Evolutionary conservation across 1,139 yeast species (phyloP).

Genomic region (Lodderomyces beijingensis): DNA sequence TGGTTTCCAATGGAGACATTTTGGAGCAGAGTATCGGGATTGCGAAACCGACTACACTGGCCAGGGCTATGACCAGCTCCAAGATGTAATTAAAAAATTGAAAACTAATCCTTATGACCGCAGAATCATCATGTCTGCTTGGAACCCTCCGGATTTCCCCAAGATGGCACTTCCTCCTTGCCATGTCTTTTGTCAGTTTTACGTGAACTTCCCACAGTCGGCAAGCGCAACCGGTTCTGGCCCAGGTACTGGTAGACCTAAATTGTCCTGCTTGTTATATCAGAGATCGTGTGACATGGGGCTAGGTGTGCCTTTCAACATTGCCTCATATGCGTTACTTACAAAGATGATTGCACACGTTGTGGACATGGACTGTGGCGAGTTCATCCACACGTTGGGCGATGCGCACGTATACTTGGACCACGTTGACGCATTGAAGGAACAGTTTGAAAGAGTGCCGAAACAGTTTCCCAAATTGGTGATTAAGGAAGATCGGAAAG

Average conservation of each 20-base stretch:
- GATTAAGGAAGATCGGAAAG: constrained; percentile 53
- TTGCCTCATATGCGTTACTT: constrained; percentile 90
- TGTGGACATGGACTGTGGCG: constrained; percentile 92
- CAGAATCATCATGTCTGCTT: constrained; percentile 89
- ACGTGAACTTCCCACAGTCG: constrained; percentile 66
- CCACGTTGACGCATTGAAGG: constrained; percentile 84
- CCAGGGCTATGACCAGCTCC: constrained; percentile 86
- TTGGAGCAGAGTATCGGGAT: constrained; percentile 85
- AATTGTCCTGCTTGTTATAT: constrained; percentile 80
- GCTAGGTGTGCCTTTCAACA: constrained; percentile 95
- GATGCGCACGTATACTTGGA: constrained; percentile 94
- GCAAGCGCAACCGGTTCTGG: constrained; percentile 14
- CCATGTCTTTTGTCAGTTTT: constrained; percentile 93
- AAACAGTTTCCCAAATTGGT: constrained; percentile 71
- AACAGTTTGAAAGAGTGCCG: constrained; percentile 74
- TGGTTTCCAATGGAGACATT: constrained; percentile 99
- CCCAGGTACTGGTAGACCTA: constrained; percentile 58
- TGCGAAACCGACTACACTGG: constrained; percentile 86
- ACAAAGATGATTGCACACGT: constrained; percentile 95
- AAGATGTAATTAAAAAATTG: constrained; percentile 71
- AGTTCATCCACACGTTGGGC: constrained; percentile 91
- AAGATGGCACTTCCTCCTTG: constrained; percentile 98
- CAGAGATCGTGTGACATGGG: constrained; percentile 99
- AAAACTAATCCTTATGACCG: constrained; percentile 91
- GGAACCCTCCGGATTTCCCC: constrained; percentile 95